These are phyloP conservation scores for Rhizophora apiculata DNA, from an alignment of 345 rosid genomes.

Conservation along the genomic window DNA sequence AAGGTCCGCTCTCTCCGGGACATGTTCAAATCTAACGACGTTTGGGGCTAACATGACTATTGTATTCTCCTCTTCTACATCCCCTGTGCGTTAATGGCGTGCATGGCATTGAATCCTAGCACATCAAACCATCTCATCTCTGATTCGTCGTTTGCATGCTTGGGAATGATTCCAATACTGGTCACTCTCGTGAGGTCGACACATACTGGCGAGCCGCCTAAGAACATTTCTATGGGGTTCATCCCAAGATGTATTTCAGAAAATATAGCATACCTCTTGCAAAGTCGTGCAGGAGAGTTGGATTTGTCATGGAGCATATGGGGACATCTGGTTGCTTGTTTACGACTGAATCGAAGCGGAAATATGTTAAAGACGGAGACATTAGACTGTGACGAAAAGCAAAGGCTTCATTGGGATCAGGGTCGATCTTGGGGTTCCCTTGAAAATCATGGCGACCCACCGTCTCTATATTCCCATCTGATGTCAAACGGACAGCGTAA, in stretches of 20 bases:
- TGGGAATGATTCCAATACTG: slow-evolving; percentile 46
- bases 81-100: slow-evolving; percentile 56
- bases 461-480: slow-evolving; percentile 44
- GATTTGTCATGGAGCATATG: slow-evolving; percentile 48
- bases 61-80: slow-evolving; percentile 45
- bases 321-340: slow-evolving; percentile 55
- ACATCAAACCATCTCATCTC: slow-evolving; percentile 54
- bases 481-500: slow-evolving; percentile 38
- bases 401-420: slow-evolving; percentile 49
- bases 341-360: slow-evolving; percentile 39
- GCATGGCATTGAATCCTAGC: slow-evolving; percentile 49
- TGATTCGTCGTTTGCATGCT: slow-evolving; percentile 44
- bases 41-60: slow-evolving; percentile 50
- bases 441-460: slow-evolving; percentile 44
- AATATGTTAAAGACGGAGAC: slow-evolving; percentile 54
- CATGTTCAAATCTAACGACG: slow-evolving; percentile 48
- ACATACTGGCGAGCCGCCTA: slow-evolving; percentile 45
- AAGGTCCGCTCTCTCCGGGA: slow-evolving; percentile 49
- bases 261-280: slow-evolving; percentile 52
- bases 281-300: slow-evolving; percentile 59
- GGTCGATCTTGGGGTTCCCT: slow-evolving; percentile 55
- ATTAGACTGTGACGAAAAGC: slow-evolving; percentile 52
- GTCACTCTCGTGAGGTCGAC: slow-evolving; percentile 41
- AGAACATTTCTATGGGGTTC: slow-evolving; percentile 55
- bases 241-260: slow-evolving; percentile 55